phyloP scores from a whole-genome alignment of 371 early-diverging fungal genomes.

The Mucor irregularis region DNA sequence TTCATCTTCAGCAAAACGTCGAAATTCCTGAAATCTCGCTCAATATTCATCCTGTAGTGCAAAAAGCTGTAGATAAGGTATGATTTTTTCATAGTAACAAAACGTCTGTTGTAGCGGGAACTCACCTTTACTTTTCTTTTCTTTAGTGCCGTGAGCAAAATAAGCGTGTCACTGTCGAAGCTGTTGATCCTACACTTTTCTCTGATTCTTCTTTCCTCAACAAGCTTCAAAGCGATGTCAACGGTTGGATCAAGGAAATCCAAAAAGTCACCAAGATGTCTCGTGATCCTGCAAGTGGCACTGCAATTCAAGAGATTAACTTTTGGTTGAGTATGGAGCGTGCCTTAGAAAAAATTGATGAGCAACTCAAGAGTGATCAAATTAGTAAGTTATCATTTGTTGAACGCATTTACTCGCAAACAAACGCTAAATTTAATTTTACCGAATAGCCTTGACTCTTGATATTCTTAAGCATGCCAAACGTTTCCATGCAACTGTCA shows the following conservation, averaged over 20 bases:
- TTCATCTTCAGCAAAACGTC: conserved; percentile 96
- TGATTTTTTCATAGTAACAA: neutral
- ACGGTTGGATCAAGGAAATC: conserved; percentile 98
- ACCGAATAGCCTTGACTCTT: conserved; percentile 83
- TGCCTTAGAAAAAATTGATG: conserved; percentile 90
- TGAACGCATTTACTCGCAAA: neutral
- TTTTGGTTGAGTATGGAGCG: conserved; percentile 98
- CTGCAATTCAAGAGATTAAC: conserved; percentile 97
- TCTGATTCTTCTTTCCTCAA: conserved; percentile 89
- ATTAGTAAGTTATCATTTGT: conserved; percentile 55
- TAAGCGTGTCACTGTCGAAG: conserved; percentile 71
- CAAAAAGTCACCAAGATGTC: conserved; percentile 96
- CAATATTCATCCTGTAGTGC: conserved; percentile 84
- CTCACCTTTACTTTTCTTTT: neutral
- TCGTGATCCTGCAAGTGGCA: conserved; percentile 90
- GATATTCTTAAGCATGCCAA: conserved; percentile 96
- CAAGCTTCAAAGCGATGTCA: conserved; percentile 92
- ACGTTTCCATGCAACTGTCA: conserved; percentile 97
- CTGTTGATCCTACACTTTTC: conserved; percentile 65
- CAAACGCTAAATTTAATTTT: neutral
- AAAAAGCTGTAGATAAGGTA: conserved; percentile 76
- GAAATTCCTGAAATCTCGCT: conserved; percentile 94
- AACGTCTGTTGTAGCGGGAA: too few relatives aligned
- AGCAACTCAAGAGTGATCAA: conserved; percentile 91
- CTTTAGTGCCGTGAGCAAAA: conserved; percentile 63